Base-by-base conservation (phyloP, 164 flowering plant species). In the Aristolochia contorta region DNA sequence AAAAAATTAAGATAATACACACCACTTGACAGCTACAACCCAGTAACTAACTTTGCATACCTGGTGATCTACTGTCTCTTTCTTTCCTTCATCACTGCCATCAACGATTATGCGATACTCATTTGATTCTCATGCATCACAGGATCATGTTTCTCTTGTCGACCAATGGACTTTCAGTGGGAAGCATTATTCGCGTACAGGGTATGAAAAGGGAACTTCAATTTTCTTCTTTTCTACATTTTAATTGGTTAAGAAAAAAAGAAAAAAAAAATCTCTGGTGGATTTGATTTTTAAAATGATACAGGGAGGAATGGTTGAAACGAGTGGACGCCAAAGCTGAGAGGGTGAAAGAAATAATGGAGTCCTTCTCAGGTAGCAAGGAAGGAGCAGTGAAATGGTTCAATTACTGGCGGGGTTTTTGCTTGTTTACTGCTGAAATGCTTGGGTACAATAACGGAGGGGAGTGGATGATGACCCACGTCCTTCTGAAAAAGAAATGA, bases 391-490 rank as follows among this genome's bases (percentile, higher is more conserved):
- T 22, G 27, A 61, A 37, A 27, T 51, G 47, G 64, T 9, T 52
- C 9, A 61, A 50, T 22, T 61, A 61, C 23, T 61, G 64, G 64
- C 22, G 57, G 41, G 64, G 64, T 13, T 61, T 61, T 37, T 61
- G 64, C 56, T 49, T 61, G 3, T 32, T 20, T 33, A 56, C 56
- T 20, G 21, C 51, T 13, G 75, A 67, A 51, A 24, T 67, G 51
- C 64, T 54, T 37, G 61, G 60, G 16, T 62, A 61, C n/a, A 54
- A 63, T 16, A 59, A 66, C 46, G 74, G 70, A 33, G 74, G 62
- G 53, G 74, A 71, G 54, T 66, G 74, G 70, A 66, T 71, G 64
- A 53, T 25, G 25, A 53, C 67, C 12, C 74, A 58, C n/a, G 16
- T 66, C 41, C 63, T 66, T 6, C 62, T 66, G 51, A 65, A 57